Evolutionary conservation across 345 rosid genomes (phyloP).

Genomic region (Eucalyptus coolabah): DNA sequence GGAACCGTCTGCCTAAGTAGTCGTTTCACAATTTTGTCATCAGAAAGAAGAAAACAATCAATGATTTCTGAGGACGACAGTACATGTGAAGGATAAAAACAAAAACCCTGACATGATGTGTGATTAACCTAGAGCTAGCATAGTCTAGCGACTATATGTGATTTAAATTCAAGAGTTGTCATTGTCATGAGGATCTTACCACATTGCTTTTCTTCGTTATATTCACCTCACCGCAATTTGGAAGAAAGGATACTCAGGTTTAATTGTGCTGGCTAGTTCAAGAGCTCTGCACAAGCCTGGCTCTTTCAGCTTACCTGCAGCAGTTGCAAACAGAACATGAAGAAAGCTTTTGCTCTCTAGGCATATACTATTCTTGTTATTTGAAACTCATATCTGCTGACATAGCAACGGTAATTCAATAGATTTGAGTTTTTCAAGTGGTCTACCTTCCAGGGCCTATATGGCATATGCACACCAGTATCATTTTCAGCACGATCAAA

Average conservation of each 20-base stretch:
- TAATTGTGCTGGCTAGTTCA: not conserved
- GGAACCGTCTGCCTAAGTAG: not conserved
- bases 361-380: too few species aligned
- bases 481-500: too few species aligned
- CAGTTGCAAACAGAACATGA: not conserved
- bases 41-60: too few species aligned
- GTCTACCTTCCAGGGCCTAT: not conserved
- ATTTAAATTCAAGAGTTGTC: not conserved
- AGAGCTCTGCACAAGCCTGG: not conserved
- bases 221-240: not conserved
- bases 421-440: not conserved
- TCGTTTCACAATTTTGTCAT: not conserved
- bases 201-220: not conserved
- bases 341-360: not conserved
- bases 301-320: not conserved
- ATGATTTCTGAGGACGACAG: not conserved
- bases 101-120: not conserved
- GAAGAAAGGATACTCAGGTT: too few species aligned
- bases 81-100: not conserved
- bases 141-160: not conserved
- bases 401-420: not conserved
- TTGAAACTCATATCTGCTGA: not conserved
- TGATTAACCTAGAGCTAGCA: not conserved
- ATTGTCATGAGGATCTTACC: not conserved
- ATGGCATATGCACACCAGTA: too few species aligned